A percentile compares a stretch with the other conserved stretches of the same genome.
These are phyloP conservation scores for Ogataea minuta DNA, from an alignment of 805 yeast species.

Conservation along the genomic window DNA sequence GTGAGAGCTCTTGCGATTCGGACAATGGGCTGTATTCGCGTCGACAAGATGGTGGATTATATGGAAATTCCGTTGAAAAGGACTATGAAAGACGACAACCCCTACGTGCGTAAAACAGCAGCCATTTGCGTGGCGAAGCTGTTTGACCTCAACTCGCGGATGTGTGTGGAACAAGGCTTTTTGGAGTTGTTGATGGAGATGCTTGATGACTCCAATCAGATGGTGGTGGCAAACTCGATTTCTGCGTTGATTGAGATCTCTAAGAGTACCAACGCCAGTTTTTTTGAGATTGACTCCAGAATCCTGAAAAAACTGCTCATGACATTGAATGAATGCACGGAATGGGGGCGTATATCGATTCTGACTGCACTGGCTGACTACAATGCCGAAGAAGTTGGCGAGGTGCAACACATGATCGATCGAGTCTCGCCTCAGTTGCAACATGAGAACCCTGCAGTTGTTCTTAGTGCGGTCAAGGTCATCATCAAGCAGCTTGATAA, in stretches of 20 bases:
- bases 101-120: slow-evolving; percentile 96
- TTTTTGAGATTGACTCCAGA: slow-evolving; percentile 38
- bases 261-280: slow-evolving; percentile 28
- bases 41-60: slow-evolving; percentile 92
- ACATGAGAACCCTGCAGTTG: slow-evolving; percentile 96
- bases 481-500: slow-evolving; percentile 65
- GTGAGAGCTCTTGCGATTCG: slow-evolving; percentile 94
- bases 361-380: slow-evolving; percentile 78
- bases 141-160: slow-evolving; percentile 76
- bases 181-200: slow-evolving; percentile 62
- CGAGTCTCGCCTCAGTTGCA: slow-evolving; percentile 92
- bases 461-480: slow-evolving; percentile 78
- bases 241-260: slow-evolving; percentile 79
- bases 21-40: slow-evolving; percentile 98
- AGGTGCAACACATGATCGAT: slow-evolving; percentile 83
- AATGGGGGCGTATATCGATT: slow-evolving; percentile 96
- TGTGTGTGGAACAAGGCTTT: slow-evolving; percentile 87
- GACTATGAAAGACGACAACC: slow-evolving; percentile 88
- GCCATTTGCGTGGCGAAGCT: slow-evolving; percentile 96
- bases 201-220: slow-evolving; percentile 86
- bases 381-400: slow-evolving; percentile 51
- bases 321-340: slow-evolving; percentile 95
- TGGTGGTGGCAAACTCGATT: slow-evolving; percentile 95
- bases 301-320: slow-evolving; percentile 62
- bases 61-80: slow-evolving; percentile 85